Evolutionary conservation across 2,329 filamentous ascomycete species (phyloP), one percentile per base, ranked within the genome.

Genomic region (Botrytis deweyae): DNA sequence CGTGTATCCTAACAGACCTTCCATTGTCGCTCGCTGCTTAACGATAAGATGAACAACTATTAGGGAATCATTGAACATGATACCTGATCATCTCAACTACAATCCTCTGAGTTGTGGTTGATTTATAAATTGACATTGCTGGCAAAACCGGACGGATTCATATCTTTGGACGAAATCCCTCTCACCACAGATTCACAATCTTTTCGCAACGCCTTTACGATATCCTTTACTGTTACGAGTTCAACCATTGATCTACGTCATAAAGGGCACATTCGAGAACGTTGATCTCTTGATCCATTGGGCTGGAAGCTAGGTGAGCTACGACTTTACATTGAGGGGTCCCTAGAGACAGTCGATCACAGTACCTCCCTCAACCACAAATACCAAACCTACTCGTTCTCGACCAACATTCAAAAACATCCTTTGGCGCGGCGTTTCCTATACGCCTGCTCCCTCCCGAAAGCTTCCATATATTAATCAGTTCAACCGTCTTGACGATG

Each of bases 401-500:
- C 36, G 25, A 40, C 25, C 46, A 40, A n/a, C 14, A 55, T 59
- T 36, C 40, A 12, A 55, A n/a, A 55, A 59, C n/a, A 40, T 20
- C 29, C 33, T 36, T n/a, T 25, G 29, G 12, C 33, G 29, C 46
- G 55, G 42, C 33, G 33, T n/a, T 29, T 61, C 40, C 6, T 8
- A 49, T 40, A 61, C 40, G 36, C 8, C 18, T 16, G n/a, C 22
- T n/a, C 25, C 22, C 33, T 33, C 5, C 10, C 18, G 49, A n/a
- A n/a, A 10, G 14, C 9, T 55, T 10, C 55, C 14, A 67, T 75
- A 76, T 42, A 76, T 36, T 77, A 77, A 79, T 77, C 70, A 58
- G 33, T 42, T 25, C 44, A 46, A 46, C 76, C 72, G 73, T 77
- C 74, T 76, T 70, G 70, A 79, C 65, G 76, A 81, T 81, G 79